Percentiles rank a stretch among this genome's conserved stretches.
phyloP scores from a whole-genome alignment of 1,284 basidiomycete species.

The Boletus hoseneyae region DNA sequence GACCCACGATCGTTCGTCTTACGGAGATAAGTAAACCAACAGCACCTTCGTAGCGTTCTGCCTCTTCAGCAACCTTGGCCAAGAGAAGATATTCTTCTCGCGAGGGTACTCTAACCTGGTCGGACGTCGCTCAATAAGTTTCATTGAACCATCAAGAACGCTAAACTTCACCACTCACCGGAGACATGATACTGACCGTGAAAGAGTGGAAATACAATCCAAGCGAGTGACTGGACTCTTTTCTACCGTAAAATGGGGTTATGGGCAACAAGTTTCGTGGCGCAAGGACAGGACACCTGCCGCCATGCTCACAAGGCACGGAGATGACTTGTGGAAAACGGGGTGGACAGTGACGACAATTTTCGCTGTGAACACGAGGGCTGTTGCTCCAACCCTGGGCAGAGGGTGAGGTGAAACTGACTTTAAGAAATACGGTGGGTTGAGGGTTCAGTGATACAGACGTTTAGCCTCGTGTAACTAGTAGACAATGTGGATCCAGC shows the following conservation, averaged over 20 bases:
- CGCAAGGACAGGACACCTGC: conserved; percentile 11
- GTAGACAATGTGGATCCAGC: conserved; percentile 2
- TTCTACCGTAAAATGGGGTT: conserved; percentile 32
- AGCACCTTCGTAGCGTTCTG: conserved; percentile 62
- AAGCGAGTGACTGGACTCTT: conserved; percentile 18
- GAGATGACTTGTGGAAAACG: conserved; percentile 11
- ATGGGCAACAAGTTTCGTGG: conserved; percentile 27
- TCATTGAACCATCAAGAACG: background rate
- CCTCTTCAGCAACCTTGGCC: conserved; percentile 65
- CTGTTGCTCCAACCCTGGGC: conserved; percentile 26
- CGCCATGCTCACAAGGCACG: conserved; percentile 14
- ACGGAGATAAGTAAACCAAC: background rate
- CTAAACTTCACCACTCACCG: conserved; percentile 23
- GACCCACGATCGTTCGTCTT: background rate
- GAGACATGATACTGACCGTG: conserved; percentile 29
- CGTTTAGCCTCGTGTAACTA: conserved; percentile 17
- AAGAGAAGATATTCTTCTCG: conserved; percentile 46
- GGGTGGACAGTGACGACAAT: conserved; percentile 1
- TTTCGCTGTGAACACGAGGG: conserved; percentile 6
- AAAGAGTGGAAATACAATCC: conserved; percentile 11
- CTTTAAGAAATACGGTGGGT: conserved; percentile 22
- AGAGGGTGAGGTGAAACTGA: conserved; percentile 22
- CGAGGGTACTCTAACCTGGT: conserved; percentile 31
- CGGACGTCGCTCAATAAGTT: conserved; percentile 3
- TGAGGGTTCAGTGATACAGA: conserved; percentile 24